A percentile compares a stretch with the other conserved stretches of the same genome.
phyloP scores from a whole-genome alignment of 441 rosid genomes.

The Geranium incanum region DNA sequence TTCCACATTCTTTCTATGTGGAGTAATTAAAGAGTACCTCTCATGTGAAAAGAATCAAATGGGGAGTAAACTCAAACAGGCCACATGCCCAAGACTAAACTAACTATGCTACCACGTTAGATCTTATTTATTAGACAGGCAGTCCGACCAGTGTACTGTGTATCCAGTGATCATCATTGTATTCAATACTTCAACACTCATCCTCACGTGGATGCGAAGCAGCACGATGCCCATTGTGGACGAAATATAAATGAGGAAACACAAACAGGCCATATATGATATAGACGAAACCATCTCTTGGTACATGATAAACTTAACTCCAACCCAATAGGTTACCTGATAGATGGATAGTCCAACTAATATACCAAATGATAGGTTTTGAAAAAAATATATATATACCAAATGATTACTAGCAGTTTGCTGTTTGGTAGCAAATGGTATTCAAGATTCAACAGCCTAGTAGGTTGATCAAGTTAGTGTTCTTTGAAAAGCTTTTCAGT shows the following conservation, averaged over 20 bases:
- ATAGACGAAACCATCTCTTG: neutral
- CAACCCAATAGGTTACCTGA: conserved; percentile 3
- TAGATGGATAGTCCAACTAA: neutral
- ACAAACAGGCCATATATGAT: neutral
- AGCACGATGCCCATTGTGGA: neutral
- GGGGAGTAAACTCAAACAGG: neutral
- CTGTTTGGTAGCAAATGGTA: neutral
- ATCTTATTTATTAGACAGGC: neutral
- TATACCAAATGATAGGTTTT: neutral
- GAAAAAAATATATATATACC: neutral
- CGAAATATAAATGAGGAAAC: neutral
- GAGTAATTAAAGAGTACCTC: neutral
- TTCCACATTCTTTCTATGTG: neutral
- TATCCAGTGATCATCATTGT: neutral
- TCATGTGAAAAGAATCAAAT: neutral
- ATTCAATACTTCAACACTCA: neutral
- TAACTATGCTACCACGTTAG: neutral
- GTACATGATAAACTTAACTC: neutral
- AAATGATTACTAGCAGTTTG: neutral
- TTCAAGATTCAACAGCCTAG: neutral
- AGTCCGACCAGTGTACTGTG: neutral
- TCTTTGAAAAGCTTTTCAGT: neutral
- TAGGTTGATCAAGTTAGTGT: neutral
- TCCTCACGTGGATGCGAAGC: neutral
- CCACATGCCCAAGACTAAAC: neutral